phyloP scores from a whole-genome alignment of 306 rosid species.

The Dalbergia cochinchinensis region DNA sequence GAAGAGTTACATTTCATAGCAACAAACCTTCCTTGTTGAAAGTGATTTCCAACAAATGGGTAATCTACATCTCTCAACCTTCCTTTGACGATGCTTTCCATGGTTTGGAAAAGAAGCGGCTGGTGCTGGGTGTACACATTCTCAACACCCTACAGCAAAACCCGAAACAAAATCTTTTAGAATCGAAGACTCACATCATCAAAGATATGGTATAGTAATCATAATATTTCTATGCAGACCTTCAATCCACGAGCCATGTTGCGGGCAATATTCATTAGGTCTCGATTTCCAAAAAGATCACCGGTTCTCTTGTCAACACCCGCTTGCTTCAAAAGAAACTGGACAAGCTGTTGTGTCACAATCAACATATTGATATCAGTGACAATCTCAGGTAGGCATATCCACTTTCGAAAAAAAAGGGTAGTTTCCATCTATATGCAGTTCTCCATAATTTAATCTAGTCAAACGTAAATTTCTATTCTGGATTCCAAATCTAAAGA shows the following conservation, averaged over 20 bases:
- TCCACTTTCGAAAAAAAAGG: conserved; percentile 26
- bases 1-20: conserved; percentile 35
- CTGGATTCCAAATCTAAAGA: conserved; percentile 40
- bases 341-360: conserved; percentile 83
- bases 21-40: conserved; percentile 96
- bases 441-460: conserved; percentile 22
- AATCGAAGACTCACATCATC: conserved; percentile 32
- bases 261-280: conserved; percentile 92
- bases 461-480: conserved; percentile 18
- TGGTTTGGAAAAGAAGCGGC: conserved; percentile 86
- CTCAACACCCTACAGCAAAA: conserved; percentile 80
- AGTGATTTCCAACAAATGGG: conserved; percentile 89
- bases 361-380: conserved; percentile 52
- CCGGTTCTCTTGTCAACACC: conserved; percentile 94
- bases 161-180: conserved; percentile 36
- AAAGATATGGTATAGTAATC: conserved; percentile 35
- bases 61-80: conserved; percentile 93
- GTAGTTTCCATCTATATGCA: conserved; percentile 22
- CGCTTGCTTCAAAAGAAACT: conserved; percentile 95
- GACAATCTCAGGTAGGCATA: conserved; percentile 35
- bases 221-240: conserved; percentile 60
- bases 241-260: conserved; percentile 98
- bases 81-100: conserved; percentile 94
- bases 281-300: conserved; percentile 91
- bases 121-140: conserved; percentile 96